Evolutionary conservation across 1,139 yeast genomes (phyloP).

Genomic region (Taphrina confusa): DNA sequence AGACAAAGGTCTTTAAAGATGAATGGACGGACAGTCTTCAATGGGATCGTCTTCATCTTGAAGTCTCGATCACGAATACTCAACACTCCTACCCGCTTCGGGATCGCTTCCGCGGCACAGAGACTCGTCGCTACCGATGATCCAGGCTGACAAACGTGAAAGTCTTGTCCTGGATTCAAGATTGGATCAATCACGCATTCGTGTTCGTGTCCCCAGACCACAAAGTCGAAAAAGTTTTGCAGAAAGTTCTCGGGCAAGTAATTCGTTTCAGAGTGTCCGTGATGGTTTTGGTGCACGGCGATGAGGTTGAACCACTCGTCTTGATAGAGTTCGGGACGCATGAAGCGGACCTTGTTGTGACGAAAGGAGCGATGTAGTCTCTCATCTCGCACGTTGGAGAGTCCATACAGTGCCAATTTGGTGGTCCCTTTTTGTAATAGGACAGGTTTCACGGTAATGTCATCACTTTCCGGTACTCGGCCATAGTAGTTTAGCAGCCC

Average conservation of each 20-base stretch:
- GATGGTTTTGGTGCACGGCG: conserved; percentile 87
- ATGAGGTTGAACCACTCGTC: conserved; percentile 80
- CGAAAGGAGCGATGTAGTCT: conserved; percentile 78
- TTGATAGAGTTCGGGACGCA: conserved; percentile 57
- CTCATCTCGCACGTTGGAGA: conserved; percentile 88
- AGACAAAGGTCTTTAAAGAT: conserved; percentile 67
- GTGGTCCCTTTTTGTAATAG: conserved; percentile 80
- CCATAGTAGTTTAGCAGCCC: conserved; percentile 93
- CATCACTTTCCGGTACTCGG: conserved; percentile 71
- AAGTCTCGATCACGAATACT: conserved; percentile 63
- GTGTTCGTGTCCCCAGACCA: conserved; percentile 98
- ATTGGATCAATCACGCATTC: conserved; percentile 79
- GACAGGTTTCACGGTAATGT: conserved; percentile 73
- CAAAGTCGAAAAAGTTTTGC: conserved; percentile 77
- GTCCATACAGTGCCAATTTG: conserved; percentile 80
- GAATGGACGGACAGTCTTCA: conserved; percentile 81
- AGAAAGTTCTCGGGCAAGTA: conserved; percentile 80
- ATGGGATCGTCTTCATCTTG: conserved; percentile 62
- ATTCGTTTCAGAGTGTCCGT: conserved; percentile 76
- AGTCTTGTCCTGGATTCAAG: conserved; percentile 65
- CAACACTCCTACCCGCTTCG: conserved; percentile 70
- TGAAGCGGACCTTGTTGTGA: conserved; percentile 75
- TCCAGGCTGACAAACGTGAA: conserved; percentile 87
- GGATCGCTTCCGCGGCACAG: conserved; percentile 77
- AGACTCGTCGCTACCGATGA: conserved; percentile 91